phyloP scores from a whole-genome alignment of 352 stramenopile species.

The Globisporangium paddicum region DNA sequence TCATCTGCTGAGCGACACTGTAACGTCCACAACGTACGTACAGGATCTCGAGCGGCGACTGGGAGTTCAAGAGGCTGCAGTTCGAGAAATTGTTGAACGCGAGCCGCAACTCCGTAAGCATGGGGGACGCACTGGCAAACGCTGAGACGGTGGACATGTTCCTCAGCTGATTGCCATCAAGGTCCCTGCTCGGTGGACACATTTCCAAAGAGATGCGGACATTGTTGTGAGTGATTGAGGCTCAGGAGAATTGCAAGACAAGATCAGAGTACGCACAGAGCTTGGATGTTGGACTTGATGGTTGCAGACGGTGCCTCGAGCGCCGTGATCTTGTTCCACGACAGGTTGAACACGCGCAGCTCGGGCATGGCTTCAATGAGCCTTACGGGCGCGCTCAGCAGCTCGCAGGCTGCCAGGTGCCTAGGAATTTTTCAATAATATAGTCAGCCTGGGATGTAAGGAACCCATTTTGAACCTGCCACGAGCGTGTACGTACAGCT shows the following conservation, averaged over 20 bases:
- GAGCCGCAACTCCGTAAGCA: conserved; percentile 16
- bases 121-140: not conserved
- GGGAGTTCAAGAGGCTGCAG: conserved; percentile 8
- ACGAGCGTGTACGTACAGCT: conserved; percentile 18
- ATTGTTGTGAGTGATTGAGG: not conserved
- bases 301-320: not conserved
- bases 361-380: conserved; percentile 10
- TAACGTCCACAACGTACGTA: not conserved
- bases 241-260: too few relatives aligned
- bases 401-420: conserved; percentile 15
- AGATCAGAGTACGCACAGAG: conserved; percentile 7
- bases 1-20: not conserved
- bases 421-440: too few relatives aligned
- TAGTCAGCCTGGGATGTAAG: too few relatives aligned
- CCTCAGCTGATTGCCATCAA: conserved; percentile 16
- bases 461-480: too few relatives aligned
- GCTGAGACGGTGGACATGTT: conserved; percentile 8
- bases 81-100: conserved; percentile 15
- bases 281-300: conserved; percentile 4
- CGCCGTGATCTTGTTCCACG: conserved; percentile 15
- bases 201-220: not conserved
- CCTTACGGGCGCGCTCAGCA: conserved; percentile 2
- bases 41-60: conserved; percentile 10
- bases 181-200: conserved; percentile 5
- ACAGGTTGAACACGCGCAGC: conserved; percentile 17